Conservation (phyloP, 1,284 basidiomycete species). For the Ceratobasidium sp. region DNA sequence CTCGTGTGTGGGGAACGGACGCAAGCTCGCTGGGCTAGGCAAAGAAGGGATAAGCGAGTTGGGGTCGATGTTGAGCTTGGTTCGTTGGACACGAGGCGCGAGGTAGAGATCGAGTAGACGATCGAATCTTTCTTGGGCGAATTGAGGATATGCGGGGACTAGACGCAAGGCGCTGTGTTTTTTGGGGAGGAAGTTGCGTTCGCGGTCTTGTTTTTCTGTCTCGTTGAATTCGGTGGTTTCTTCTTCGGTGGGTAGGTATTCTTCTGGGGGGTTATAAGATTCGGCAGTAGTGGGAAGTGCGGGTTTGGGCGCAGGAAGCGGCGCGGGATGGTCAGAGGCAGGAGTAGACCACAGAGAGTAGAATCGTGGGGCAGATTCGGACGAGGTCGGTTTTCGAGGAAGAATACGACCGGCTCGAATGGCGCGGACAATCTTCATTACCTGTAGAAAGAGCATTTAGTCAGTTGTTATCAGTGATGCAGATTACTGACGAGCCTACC, state of each 20-base stretch:
- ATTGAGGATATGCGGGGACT: constrained; percentile 92
- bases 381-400: constrained; percentile 86
- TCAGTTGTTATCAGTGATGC: neutral
- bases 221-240: constrained; percentile 90
- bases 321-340: constrained; percentile 74
- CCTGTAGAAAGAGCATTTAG: constrained; percentile 62
- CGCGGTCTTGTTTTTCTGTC: constrained; percentile 91
- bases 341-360: constrained; percentile 92
- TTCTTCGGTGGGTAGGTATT: constrained; percentile 93
- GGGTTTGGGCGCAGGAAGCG: constrained; percentile 94
- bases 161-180: constrained; percentile 89
- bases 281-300: constrained; percentile 92
- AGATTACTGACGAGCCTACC: constrained; percentile 63
- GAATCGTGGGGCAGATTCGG: constrained; percentile 80
- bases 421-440: constrained; percentile 99
- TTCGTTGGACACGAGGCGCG: constrained; percentile 91
- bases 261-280: constrained; percentile 98
- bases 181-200: constrained; percentile 89
- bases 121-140: constrained; percentile 95
- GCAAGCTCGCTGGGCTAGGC: constrained; percentile 92
- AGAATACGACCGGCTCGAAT: constrained; percentile 96
- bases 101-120: constrained; percentile 97
- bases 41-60: constrained; percentile 94
- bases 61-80: constrained; percentile 92
- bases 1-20: constrained; percentile 93